Evolutionary conservation across 2,329 filamentous ascomycete genomes (phyloP).

Genomic region (Microascus cirrosus): DNA sequence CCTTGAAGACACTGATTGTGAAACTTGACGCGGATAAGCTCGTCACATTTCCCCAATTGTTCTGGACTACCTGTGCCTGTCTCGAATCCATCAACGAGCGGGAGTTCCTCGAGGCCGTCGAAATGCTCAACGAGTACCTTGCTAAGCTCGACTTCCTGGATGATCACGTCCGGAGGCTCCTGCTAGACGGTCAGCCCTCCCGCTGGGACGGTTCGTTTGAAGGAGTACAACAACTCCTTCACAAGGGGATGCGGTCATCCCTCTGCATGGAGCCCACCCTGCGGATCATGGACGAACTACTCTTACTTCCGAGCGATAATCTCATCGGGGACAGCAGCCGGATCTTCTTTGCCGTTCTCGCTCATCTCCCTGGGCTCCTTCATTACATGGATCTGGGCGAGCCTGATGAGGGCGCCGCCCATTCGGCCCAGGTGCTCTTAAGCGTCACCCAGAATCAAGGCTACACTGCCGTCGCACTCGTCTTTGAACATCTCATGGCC

Average conservation of each 20-base stretch:
- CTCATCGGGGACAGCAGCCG: slow-evolving; percentile 75
- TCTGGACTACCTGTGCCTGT: slow-evolving; percentile 96
- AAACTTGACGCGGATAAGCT: slow-evolving; percentile 72
- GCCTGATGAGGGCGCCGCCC: slow-evolving; percentile 42
- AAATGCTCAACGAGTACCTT: slow-evolving; percentile 82
- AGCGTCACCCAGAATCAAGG: slow-evolving; percentile 64
- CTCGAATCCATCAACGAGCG: slow-evolving; percentile 93
- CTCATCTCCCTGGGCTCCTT: slow-evolving; percentile 82
- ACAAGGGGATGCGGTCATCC: slow-evolving; percentile 87
- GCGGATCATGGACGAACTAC: slow-evolving; percentile 64
- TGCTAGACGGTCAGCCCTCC: slow-evolving; percentile 68
- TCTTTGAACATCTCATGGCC: slow-evolving; percentile 59
- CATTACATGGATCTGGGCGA: slow-evolving; percentile 60
- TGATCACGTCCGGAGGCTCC: slow-evolving; percentile 51
- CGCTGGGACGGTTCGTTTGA: slow-evolving; percentile 87
- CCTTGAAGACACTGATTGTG: slow-evolving; percentile 79
- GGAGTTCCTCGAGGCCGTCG: slow-evolving; percentile 83
- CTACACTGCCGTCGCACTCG: slow-evolving; percentile 53
- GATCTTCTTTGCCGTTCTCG: slow-evolving; percentile 74
- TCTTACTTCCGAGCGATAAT: slow-evolving; percentile 65
- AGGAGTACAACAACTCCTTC: slow-evolving; percentile 73
- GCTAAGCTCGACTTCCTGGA: slow-evolving; percentile 73
- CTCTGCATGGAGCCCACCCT: slow-evolving; percentile 70
- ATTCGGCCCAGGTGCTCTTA: slow-evolving; percentile 59
- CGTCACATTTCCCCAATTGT: slow-evolving; percentile 84